phyloP scores from a whole-genome alignment of 805 yeast species.

The Candida palmyrensis region DNA sequence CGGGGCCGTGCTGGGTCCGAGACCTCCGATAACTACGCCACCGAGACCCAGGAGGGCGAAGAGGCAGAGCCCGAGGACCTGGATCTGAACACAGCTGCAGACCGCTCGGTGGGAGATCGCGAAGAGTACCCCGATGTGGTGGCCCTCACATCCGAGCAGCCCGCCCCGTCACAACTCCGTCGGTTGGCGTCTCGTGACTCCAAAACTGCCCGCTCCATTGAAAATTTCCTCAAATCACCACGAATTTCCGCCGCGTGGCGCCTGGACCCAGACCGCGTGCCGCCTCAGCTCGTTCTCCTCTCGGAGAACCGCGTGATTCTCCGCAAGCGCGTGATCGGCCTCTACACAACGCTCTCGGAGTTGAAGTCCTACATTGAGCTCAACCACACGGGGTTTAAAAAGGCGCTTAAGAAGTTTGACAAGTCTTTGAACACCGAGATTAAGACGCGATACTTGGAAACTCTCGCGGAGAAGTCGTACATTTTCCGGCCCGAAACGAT shows the following conservation, averaged over 20 bases:
- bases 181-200: constrained; percentile 1
- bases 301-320: constrained; percentile 48
- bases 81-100: constrained; percentile 15
- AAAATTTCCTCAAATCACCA: constrained; percentile 32
- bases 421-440: constrained; percentile 41
- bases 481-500: constrained; percentile 33
- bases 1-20: constrained; percentile 12
- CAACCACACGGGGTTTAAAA: constrained; percentile 49
- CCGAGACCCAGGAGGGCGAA: constrained; percentile 27
- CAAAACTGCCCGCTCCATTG: constrained; percentile 21
- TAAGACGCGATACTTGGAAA: constrained; percentile 40
- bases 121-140: not conserved
- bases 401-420: constrained; percentile 50
- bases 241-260: constrained; percentile 31
- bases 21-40: constrained; percentile 13
- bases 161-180: no score
- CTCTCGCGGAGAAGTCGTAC: constrained; percentile 38
- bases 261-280: constrained; percentile 17
- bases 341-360: constrained; percentile 42
- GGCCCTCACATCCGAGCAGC: no score
- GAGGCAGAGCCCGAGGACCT: constrained; percentile 27
- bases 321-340: constrained; percentile 41
- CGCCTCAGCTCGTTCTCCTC: constrained; percentile 30
- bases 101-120: constrained; percentile 6
- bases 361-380: constrained; percentile 47